Evolutionary conservation across 371 early-diverging fungal species (phyloP).

Genomic region (Apophysomyces sp.): DNA sequence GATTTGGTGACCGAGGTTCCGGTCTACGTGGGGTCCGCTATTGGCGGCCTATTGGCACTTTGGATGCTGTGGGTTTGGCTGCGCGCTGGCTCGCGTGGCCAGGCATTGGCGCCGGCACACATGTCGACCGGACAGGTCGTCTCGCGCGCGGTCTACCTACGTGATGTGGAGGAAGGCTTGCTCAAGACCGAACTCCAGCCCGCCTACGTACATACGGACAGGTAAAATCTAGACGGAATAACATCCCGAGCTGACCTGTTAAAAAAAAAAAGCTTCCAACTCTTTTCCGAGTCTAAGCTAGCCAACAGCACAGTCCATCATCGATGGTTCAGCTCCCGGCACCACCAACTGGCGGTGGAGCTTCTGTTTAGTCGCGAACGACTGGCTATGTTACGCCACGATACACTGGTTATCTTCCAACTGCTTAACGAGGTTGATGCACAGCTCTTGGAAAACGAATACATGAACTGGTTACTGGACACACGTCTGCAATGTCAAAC

Average conservation of each 20-base stretch:
- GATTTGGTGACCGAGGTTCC: constrained; percentile 26
- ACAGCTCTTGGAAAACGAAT: constrained; percentile 54
- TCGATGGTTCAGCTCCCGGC: constrained; percentile 37
- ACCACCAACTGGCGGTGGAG: constrained; percentile 51
- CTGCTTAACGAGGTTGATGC: constrained; percentile 56
- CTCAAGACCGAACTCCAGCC: constrained; percentile 19
- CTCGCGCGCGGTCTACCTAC: constrained; percentile 52
- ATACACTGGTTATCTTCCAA: constrained; percentile 55
- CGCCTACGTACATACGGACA: constrained; percentile 25
- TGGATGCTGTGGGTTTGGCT: constrained; percentile 24
- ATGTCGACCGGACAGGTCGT: constrained; percentile 4
- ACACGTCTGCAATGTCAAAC: constrained; percentile 39
- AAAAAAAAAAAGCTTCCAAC: constrained; percentile 28
- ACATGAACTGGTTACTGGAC: constrained; percentile 63
- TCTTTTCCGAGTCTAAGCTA: constrained; percentile 16
- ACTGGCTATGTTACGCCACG: constrained; percentile 57
- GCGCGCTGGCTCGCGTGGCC: constrained; percentile 16
- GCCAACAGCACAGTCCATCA: constrained; percentile 10
- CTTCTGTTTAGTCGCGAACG: constrained; percentile 55
- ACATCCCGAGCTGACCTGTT: no score
- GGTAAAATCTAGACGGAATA: constrained; percentile 18
- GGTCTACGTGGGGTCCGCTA: constrained; percentile 10
- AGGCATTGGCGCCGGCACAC: constrained; percentile 11
- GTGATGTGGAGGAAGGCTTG: constrained; percentile 51
- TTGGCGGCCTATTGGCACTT: constrained; percentile 7